phyloP scores from a whole-genome alignment of 2,329 filamentous ascomycete genomes.

The Furcasterigmium sp. region DNA sequence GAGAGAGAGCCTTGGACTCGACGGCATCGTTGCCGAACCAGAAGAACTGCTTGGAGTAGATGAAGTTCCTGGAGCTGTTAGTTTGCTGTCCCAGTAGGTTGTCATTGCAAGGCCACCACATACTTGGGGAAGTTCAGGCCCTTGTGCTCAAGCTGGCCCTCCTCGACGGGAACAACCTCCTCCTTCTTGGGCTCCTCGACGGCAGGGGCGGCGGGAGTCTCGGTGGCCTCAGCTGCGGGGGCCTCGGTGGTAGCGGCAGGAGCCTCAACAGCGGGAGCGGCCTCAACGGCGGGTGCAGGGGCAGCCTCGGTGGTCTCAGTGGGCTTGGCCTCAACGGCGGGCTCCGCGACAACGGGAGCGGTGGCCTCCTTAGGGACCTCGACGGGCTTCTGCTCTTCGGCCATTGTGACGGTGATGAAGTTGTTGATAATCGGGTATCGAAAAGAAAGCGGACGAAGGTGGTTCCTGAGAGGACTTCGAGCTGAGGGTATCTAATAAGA shows the following conservation, averaged over 20 bases:
- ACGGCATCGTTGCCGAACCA: constrained; percentile 73
- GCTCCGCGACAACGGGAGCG: constrained; percentile 34
- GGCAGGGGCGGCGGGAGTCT: constrained; percentile 27
- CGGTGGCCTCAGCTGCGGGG: constrained; percentile 28
- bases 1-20: constrained; percentile 65
- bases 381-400: constrained; percentile 67
- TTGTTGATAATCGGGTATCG: constrained; percentile 31
- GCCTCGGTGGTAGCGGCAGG: constrained; percentile 32
- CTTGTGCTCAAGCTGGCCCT: constrained; percentile 87
- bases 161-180: constrained; percentile 66
- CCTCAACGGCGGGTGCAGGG: constrained; percentile 22
- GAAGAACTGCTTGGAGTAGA: constrained; percentile 91
- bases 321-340: constrained; percentile 27
- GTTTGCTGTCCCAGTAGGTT: constrained; percentile 12
- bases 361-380: constrained; percentile 45
- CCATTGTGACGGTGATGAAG: constrained; percentile 52
- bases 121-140: constrained; percentile 83
- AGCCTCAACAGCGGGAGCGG: constrained; percentile 25
- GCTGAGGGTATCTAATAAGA: constrained; percentile 31
- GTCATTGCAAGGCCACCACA: constrained; percentile 26
- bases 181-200: constrained; percentile 38
- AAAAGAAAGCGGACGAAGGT: constrained; percentile 16
- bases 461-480: constrained; percentile 22
- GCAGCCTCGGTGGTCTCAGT: constrained; percentile 26
- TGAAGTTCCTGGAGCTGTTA: constrained; percentile 61